Conservation (phyloP, 768 basidiomycete species). For the Lentinula guzmanii region DNA sequence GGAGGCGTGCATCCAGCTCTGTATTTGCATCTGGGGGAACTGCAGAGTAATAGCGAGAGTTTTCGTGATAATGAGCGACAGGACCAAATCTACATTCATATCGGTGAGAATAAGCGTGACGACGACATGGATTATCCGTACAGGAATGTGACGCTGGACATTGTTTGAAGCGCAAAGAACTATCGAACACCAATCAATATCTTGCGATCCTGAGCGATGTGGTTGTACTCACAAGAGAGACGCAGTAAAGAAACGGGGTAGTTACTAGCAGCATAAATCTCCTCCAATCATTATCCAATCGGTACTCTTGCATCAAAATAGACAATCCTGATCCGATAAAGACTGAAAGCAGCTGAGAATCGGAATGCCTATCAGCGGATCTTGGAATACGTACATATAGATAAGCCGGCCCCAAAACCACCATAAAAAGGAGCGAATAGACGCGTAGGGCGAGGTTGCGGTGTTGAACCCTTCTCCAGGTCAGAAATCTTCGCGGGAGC, state of each 20-base stretch:
- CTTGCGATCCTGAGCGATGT: background rate
- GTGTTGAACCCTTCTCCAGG: slow-evolving; percentile 41
- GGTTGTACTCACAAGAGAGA: slow-evolving; percentile 52
- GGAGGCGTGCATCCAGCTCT: slow-evolving; percentile 57
- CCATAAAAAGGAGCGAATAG: slow-evolving; percentile 70
- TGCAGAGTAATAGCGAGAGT: slow-evolving; percentile 80
- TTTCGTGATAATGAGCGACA: slow-evolving; percentile 80
- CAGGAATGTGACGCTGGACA: slow-evolving; percentile 62
- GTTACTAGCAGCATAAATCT: slow-evolving; percentile 66
- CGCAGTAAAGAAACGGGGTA: slow-evolving; percentile 67
- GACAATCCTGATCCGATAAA: slow-evolving; percentile 61
- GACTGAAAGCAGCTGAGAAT: slow-evolving; percentile 30
- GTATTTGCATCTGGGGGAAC: slow-evolving; percentile 53
- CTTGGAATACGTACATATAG: slow-evolving; percentile 46
- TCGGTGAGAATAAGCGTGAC: background rate
- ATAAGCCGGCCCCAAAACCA: slow-evolving; percentile 62
- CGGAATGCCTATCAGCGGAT: background rate
- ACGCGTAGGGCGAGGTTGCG: slow-evolving; percentile 40
- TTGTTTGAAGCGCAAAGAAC: slow-evolving; percentile 72
- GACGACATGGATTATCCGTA: slow-evolving; percentile 25
- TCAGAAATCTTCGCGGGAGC: slow-evolving; percentile 28
- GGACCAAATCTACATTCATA: slow-evolving; percentile 58
- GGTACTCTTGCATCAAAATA: slow-evolving; percentile 58
- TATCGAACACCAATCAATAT: slow-evolving; percentile 17
- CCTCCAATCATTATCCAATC: slow-evolving; percentile 54